phyloP scores from a whole-genome alignment of 495 filamentous ascomycete genomes.

The Chaetomium tenue region DNA sequence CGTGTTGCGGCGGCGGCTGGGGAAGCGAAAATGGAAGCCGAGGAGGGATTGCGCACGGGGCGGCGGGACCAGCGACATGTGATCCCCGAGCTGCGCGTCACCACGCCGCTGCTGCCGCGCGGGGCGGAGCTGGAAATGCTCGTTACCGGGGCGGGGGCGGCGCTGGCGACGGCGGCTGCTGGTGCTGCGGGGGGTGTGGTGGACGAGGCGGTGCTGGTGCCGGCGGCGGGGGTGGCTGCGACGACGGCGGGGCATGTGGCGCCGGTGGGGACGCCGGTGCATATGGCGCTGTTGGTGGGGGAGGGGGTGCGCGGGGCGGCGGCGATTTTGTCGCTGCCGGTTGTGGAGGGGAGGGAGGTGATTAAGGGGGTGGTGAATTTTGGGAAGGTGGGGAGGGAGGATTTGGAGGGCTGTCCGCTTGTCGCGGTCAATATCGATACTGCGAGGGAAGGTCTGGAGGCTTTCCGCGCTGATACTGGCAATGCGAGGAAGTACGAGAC shows the following conservation, averaged over 20 bases:
- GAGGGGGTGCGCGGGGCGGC: constrained; percentile 56
- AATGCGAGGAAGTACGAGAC: constrained; percentile 70
- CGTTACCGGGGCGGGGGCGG: constrained; percentile 54
- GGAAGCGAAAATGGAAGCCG: constrained; percentile 13
- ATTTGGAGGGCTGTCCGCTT: constrained; percentile 38
- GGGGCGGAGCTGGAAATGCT: constrained; percentile 74
- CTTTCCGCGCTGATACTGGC: constrained; percentile 64
- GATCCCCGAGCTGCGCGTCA: constrained; percentile 54
- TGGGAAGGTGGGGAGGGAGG: constrained; percentile 35
- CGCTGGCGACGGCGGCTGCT: constrained; percentile 31
- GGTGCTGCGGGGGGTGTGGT: constrained; percentile 15
- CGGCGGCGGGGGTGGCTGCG: constrained; percentile 65
- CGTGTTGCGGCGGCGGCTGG: constrained; percentile 33
- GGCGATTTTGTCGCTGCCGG: constrained; percentile 39
- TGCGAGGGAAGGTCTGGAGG: constrained; percentile 58
- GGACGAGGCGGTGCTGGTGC: constrained; percentile 65
- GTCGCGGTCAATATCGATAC: constrained; percentile 41
- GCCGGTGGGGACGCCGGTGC: constrained; percentile 76
- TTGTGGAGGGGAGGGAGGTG: constrained; percentile 36
- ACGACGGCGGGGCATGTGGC: constrained; percentile 59
- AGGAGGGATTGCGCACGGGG: constrained; percentile 29
- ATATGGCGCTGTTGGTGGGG: constrained; percentile 73
- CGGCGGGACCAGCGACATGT: too few species aligned
- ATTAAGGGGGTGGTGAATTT: constrained; percentile 47
- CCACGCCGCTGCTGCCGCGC: constrained; percentile 63